These are phyloP conservation scores for Solanum pennellii DNA, from an alignment of 257 asterid genomes.

Conservation along the genomic window DNA sequence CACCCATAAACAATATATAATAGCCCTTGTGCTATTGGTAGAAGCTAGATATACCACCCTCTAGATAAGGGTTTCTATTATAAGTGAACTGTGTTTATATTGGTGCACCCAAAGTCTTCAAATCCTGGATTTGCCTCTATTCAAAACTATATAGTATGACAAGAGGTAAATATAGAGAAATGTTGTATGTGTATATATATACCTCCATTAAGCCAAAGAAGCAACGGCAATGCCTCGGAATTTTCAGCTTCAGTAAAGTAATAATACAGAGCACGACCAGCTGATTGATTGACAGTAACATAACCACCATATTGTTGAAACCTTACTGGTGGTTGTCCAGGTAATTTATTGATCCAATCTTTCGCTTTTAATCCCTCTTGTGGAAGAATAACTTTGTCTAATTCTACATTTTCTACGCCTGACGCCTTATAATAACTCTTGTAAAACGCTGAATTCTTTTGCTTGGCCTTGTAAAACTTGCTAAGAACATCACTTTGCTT, in stretches of 20 bases:
- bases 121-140: too few species aligned
- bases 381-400: neutral
- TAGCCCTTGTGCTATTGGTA: too few species aligned
- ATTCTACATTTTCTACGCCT: neutral
- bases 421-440: neutral
- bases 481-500: neutral
- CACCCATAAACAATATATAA: too few species aligned
- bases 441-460: neutral
- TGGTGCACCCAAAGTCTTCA: too few species aligned
- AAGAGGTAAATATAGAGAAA: neutral
- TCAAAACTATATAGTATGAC: neutral
- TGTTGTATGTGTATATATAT: neutral
- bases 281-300: constrained; percentile 24
- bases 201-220: constrained; percentile 58
- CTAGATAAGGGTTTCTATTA: too few species aligned
- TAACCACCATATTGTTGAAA: constrained; percentile 46
- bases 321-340: constrained; percentile 39
- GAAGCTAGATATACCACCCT: too few species aligned
- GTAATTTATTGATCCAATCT: constrained; percentile 25
- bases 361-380: constrained; percentile 30
- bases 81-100: too few species aligned
- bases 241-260: constrained; percentile 34
- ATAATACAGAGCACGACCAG: constrained; percentile 37
- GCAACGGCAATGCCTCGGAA: constrained; percentile 25
- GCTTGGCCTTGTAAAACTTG: neutral